Evolutionary conservation across 257 asterid genomes (phyloP), one percentile per base, ranked within the genome.

Genomic region (Fraxinus anomala): DNA sequence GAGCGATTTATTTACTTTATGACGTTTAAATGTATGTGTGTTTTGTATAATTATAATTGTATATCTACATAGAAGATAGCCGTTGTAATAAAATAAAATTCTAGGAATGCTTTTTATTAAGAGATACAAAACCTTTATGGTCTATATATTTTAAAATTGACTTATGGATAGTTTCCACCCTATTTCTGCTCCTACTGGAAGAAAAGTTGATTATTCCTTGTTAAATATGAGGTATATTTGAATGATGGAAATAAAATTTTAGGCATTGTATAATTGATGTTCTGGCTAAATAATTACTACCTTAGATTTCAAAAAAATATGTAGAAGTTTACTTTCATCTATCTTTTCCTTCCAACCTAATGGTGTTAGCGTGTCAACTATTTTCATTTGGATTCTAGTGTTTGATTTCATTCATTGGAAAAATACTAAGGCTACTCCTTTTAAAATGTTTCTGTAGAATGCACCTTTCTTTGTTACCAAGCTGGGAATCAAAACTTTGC

Each of bases 401-500:
- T 17, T 51, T 5, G 24, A 7, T 54, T 54, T 54, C 65, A 6
- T 54, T 54, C 26, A n/a, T 54, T n/a, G 10, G 65, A 5, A 19
- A 54, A n/a, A 7, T 19, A 17, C 26, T 54, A 54, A 54, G 26
- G 24, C 7, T 54, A 5, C 10, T 19, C 26, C 24, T 54, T 31
- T 1, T 21, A 6, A 13, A 39, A 44, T 68, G 74, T 77, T 81
- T 47, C 70, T 83, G 86, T 97, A 96, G 99, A 93, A 93, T 85
- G 96, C 99, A 77, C 99, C 97, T 78, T 95, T 95, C 90, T 95
- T 95, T 76, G 93, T 95, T 78, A 66, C 97, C 12, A 95, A 95
- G 87, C 89, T 95, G 36, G 94, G 91, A 83, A 88, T 95, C 89
- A 91, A 92, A 81, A 91, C 96, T 73, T 83, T 95, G 84, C 99